phyloP scores from a whole-genome alignment of 768 basidiomycete genomes.

The Lentinus tigrinus region DNA sequence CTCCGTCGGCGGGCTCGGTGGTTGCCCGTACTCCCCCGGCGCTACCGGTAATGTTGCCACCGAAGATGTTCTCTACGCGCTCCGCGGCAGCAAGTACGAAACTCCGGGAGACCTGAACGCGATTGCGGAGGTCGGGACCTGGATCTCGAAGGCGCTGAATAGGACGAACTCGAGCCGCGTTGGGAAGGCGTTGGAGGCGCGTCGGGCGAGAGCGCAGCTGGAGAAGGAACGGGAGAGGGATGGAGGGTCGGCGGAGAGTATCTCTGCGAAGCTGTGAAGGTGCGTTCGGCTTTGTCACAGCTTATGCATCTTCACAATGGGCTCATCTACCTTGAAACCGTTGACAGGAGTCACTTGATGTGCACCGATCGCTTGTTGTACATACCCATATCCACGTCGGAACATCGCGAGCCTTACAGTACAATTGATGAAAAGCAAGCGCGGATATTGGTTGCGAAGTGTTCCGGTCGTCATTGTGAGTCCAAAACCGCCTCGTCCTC shows the following conservation, averaged over 20 bases:
- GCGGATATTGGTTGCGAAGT: no score
- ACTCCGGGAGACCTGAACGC: constrained; percentile 64
- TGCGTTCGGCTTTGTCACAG: background rate
- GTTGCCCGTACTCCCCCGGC: constrained; percentile 95
- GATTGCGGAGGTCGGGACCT: constrained; percentile 75
- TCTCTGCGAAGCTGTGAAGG: constrained; percentile 17
- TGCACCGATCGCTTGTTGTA: no score
- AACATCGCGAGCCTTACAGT: no score
- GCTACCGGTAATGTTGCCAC: constrained; percentile 95
- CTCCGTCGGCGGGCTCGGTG: constrained; percentile 86
- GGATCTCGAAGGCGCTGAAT: constrained; percentile 72
- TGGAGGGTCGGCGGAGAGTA: constrained; percentile 16
- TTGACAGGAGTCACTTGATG: no score
- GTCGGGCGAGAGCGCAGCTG: constrained; percentile 35
- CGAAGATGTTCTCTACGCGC: constrained; percentile 85
- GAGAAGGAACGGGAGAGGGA: constrained; percentile 24
- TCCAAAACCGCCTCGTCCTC: no score
- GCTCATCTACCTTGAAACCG: background rate
- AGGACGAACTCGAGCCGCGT: constrained; percentile 74
- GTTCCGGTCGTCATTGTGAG: no score
- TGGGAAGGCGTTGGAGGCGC: constrained; percentile 67
- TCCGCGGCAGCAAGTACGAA: constrained; percentile 61
- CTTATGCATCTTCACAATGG: no score
- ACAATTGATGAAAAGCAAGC: no score
- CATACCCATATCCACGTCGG: no score